Conservation (phyloP, 2,329 filamentous ascomycete genomes). For the Cercospora zeina region DNA sequence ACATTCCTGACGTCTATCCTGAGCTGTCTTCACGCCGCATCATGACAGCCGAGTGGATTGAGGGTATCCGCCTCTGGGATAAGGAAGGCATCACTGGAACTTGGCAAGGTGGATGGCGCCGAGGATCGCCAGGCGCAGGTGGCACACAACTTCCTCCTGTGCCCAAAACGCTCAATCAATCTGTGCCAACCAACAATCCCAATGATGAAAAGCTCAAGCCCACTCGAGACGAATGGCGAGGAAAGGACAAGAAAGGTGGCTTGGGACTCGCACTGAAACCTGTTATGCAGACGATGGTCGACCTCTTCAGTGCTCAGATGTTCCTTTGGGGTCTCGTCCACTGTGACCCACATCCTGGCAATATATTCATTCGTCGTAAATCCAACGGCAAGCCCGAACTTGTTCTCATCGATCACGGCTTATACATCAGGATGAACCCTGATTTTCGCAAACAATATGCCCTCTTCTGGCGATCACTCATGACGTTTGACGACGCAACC, state of each 20-base stretch:
- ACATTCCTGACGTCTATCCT: constrained; percentile 80
- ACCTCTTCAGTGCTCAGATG: constrained; percentile 96
- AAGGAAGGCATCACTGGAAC: constrained; percentile 73
- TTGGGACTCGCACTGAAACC: constrained; percentile 79
- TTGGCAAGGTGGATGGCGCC: constrained; percentile 76
- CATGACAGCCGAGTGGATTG: constrained; percentile 96
- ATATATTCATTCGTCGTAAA: constrained; percentile 89
- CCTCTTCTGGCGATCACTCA: constrained; percentile 87
- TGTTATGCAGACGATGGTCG: constrained; percentile 95
- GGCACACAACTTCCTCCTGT: constrained; percentile 62
- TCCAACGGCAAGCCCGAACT: constrained; percentile 82
- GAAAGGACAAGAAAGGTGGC: constrained; percentile 70
- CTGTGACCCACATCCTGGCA: constrained; percentile 95
- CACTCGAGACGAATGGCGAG: constrained; percentile 75
- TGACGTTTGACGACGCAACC: constrained; percentile 88
- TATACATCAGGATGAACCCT: constrained; percentile 88
- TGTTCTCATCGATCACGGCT: constrained; percentile 93
- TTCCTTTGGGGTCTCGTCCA: constrained; percentile 96
- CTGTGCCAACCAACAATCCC: constrained; percentile 50
- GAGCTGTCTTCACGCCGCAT: constrained; percentile 81
- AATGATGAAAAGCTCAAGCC: constrained; percentile 70
- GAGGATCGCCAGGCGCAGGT: constrained; percentile 75
- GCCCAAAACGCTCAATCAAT: constrained; percentile 29
- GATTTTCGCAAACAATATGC: constrained; percentile 84
- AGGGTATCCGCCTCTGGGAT: constrained; percentile 90